Evolutionary conservation across 768 basidiomycete species (phyloP).

Genomic region (Boletus barrowsii): DNA sequence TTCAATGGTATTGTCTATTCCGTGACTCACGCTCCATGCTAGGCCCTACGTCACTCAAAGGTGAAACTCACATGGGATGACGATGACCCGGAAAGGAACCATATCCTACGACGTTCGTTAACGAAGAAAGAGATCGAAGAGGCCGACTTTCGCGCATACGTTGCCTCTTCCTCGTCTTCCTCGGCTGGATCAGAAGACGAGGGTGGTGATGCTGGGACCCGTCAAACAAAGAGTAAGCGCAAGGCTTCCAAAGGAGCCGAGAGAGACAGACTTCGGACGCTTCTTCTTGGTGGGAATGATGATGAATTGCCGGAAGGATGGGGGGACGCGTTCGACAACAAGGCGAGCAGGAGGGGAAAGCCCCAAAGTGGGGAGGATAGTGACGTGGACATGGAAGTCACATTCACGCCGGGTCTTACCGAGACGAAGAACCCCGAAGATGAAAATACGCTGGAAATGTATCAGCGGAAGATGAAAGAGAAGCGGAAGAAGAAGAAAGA

Average conservation of each 20-base stretch:
- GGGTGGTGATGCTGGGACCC: background rate
- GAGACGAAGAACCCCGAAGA: slow-evolving; percentile 51
- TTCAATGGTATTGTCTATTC: background rate
- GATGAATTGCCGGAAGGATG: slow-evolving; percentile 83
- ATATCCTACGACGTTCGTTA: slow-evolving; percentile 73
- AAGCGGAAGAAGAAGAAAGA: slow-evolving; percentile 81
- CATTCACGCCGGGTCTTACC: slow-evolving; percentile 84
- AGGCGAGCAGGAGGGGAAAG: slow-evolving; percentile 3
- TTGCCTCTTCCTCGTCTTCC: slow-evolving; percentile 69
- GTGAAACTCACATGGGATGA: slow-evolving; percentile 99
- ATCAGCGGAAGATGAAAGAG: slow-evolving; percentile 87
- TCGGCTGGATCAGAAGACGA: slow-evolving; percentile 46
- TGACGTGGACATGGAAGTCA: slow-evolving; percentile 90
- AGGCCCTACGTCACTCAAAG: slow-evolving; percentile 97
- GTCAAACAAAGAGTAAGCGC: slow-evolving; percentile 12
- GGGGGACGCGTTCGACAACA: slow-evolving; percentile 44
- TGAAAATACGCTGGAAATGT: slow-evolving; percentile 88
- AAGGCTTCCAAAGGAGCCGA: slow-evolving; percentile 40
- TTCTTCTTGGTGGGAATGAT: slow-evolving; percentile 66
- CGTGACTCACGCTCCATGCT: background rate
- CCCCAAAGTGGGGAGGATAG: slow-evolving; percentile 26
- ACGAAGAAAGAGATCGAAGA: slow-evolving; percentile 88
- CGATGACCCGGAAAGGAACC: slow-evolving; percentile 85
- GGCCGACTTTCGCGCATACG: slow-evolving; percentile 79
- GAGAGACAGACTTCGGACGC: slow-evolving; percentile 69